Evolutionary conservation across 2,329 filamentous ascomycete species (phyloP), one percentile per base, ranked within the genome.

Genomic region (Malbranchea zuffiana): DNA sequence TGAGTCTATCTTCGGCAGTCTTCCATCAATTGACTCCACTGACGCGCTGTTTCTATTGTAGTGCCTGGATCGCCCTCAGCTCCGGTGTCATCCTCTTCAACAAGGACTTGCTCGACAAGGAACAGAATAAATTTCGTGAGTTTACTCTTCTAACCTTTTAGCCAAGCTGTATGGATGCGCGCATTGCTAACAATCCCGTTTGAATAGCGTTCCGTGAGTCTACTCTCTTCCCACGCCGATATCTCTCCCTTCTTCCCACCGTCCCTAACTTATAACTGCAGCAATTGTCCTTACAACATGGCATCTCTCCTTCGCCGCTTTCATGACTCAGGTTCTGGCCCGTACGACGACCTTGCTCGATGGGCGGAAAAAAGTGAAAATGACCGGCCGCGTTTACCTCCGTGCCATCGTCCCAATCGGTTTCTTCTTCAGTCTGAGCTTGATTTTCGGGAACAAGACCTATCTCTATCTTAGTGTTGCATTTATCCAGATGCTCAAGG

Each of bases 401-500:
- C 80, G 86, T 50, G 86, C 87, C 29, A 94, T 96, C 50, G 80
- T 95, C 24, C 88, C 88, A 39, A 95, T 96, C 53, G 88, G 88
- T 48, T 65, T 94, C 57, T 92, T 94, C 68, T 96, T 95, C 77
- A 90, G 82, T 59, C 69, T 95, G 68, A 90, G 82, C 63, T 73
- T 96, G 68, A 95, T 96, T 59, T 95, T 86, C 64, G 86, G 87
- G 56, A 96, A 96, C 68, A 66, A 93, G 64, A 86, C 88, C 51
- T 96, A 96, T 59, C 75, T 95, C 38, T 94, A 95, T 64, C 75
- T 96, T 44, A 90, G 82, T 49, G 88, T 96, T 41, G 82, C 88
- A 43, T 96, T 96, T 63, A 96, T 96, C 55, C 88, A 96, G 71
- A 96, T 96, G 88, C 78, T 96, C 62, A 96, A 96, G 82, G 81